Evolutionary conservation across 345 rosid genomes (phyloP).

Genomic region (Lepidium africanum): DNA sequence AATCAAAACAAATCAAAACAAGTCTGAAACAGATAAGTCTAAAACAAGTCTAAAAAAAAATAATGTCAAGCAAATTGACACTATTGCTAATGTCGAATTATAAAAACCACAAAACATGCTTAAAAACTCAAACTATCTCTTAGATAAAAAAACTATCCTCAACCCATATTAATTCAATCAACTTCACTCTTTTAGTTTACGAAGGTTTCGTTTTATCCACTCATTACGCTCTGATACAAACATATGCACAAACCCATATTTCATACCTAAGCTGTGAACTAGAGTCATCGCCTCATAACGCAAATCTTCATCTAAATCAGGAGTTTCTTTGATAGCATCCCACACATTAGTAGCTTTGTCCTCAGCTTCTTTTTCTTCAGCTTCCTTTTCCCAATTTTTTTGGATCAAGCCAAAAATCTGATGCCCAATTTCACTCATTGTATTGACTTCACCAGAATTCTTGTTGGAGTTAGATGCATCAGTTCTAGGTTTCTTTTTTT

Average conservation of each 20-base stretch:
- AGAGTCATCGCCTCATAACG: conserved; percentile 3
- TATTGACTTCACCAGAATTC: not conserved
- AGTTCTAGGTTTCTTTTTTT: conserved; percentile 1
- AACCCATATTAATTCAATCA: no score
- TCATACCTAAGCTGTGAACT: conserved; percentile 5
- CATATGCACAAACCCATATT: not conserved
- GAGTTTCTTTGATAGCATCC: not conserved
- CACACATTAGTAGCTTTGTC: not conserved
- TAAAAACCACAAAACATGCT: no score
- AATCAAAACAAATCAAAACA: no score
- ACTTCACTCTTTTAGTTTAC: no score
- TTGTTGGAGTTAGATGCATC: not conserved
- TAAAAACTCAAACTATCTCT: no score
- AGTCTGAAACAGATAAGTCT: no score
- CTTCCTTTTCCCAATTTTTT: not conserved
- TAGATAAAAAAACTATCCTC: no score
- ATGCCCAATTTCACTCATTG: not conserved
- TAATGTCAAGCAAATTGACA: no score
- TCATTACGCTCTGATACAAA: not conserved
- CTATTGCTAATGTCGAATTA: no score
- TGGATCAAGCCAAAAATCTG: not conserved
- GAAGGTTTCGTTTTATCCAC: no score
- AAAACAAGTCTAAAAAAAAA: no score
- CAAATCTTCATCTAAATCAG: not conserved
- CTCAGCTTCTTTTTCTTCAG: not conserved